Conservation (phyloP, 148 eudicot species). For the Cornus controversa region DNA sequence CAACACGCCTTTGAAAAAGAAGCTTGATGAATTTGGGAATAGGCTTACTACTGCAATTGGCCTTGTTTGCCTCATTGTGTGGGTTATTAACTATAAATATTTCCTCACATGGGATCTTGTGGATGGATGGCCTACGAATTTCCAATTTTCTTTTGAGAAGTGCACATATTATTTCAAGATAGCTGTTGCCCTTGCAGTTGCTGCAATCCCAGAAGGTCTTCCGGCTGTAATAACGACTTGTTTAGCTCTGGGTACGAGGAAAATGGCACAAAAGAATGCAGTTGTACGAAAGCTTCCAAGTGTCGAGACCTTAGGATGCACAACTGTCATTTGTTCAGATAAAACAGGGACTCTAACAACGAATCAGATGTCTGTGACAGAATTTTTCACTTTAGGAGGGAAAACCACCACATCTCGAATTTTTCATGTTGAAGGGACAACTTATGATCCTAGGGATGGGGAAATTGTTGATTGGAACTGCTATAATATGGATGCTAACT, state of each 20-base stretch:
- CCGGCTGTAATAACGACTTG: slow-evolving; percentile 89
- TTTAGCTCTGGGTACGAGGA: slow-evolving; percentile 75
- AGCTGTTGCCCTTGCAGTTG: slow-evolving; percentile 83
- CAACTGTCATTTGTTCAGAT: slow-evolving; percentile 88
- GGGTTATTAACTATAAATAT: slow-evolving; percentile 72
- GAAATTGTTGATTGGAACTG: slow-evolving; percentile 75
- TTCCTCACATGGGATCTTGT: slow-evolving; percentile 77
- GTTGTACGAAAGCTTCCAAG: slow-evolving; percentile 80
- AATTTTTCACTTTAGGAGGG: slow-evolving; percentile 69
- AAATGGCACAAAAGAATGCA: slow-evolving; percentile 90
- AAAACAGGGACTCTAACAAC: slow-evolving; percentile 93
- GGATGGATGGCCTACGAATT: slow-evolving; percentile 69
- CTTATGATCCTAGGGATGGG: slow-evolving; percentile 87
- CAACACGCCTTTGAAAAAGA: slow-evolving; percentile 75
- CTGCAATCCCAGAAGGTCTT: slow-evolving; percentile 86
- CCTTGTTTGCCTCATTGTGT: slow-evolving; percentile 61
- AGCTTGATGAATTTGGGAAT: slow-evolving; percentile 77
- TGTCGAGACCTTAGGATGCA: slow-evolving; percentile 90
- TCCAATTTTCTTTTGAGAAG: slow-evolving; percentile 72
- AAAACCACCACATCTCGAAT: slow-evolving; percentile 40
- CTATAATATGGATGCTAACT: slow-evolving; percentile 73
- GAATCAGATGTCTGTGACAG: slow-evolving; percentile 85
- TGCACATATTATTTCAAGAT: slow-evolving; percentile 83
- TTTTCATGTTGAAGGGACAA: slow-evolving; percentile 76
- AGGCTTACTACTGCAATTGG: slow-evolving; percentile 68